Evolutionary conservation across 208 protist species (phyloP).

Genomic region (Leishmania amazonensis): DNA sequence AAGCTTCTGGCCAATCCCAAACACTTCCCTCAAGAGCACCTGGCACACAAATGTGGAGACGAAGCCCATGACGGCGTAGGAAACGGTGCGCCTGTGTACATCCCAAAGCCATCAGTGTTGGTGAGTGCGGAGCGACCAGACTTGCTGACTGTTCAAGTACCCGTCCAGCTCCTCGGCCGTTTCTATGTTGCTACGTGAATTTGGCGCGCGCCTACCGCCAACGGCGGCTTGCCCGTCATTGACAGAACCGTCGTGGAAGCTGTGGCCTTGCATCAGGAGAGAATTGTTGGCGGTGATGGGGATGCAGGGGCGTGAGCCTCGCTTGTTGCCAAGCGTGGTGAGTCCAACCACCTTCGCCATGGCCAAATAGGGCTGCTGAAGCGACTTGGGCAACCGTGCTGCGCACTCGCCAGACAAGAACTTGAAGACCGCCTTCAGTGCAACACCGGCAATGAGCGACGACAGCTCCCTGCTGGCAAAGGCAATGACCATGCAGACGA

Average conservation of each 20-base stretch:
- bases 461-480: conserved; percentile 52
- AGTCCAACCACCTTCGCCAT: conserved; percentile 33
- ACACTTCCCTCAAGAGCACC: conserved; percentile 38
- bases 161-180: conserved; percentile 37
- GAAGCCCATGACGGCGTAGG: conserved; percentile 55
- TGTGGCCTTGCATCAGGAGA: conserved; percentile 15
- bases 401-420: conserved; percentile 38
- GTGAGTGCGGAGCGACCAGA: conserved; percentile 67
- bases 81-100: conserved; percentile 48
- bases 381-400: conserved; percentile 16
- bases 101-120: conserved; percentile 82
- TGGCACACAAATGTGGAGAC: conserved; percentile 46
- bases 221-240: not conserved
- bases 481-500: conserved; percentile 41
- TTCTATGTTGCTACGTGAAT: conserved; percentile 9
- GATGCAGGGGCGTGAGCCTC: conserved; percentile 20
- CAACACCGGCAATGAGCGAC: conserved; percentile 22
- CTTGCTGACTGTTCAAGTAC: conserved; percentile 39
- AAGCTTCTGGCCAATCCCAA: conserved; percentile 20
- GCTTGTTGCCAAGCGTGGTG: conserved; percentile 39
- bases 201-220: not conserved
- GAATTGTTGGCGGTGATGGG: conserved; percentile 41
- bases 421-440: conserved; percentile 51
- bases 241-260: not conserved
- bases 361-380: conserved; percentile 32